Conservation (phyloP, 176 grass and related monocot species). For the Melocanna baccifera region DNA sequence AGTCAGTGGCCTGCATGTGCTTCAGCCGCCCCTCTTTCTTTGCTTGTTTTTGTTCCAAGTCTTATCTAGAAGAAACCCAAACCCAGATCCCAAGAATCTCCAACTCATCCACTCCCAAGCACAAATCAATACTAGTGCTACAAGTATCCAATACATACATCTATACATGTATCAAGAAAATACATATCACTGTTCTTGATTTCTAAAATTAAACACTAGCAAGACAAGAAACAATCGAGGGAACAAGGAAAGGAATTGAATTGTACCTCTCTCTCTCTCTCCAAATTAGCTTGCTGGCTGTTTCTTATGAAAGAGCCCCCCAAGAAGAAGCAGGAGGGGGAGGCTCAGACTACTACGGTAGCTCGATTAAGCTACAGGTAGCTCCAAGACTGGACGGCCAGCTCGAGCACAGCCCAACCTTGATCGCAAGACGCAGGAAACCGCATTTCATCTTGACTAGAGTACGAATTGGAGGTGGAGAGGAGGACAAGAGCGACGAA, state of each 20-base stretch:
- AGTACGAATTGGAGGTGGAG: background rate
- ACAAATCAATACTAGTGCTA: background rate
- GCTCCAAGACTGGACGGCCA: background rate
- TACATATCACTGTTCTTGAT: background rate
- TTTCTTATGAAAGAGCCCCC: background rate
- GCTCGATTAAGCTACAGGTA: background rate
- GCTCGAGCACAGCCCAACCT: background rate
- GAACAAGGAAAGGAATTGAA: background rate
- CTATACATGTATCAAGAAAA: background rate
- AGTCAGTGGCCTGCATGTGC: background rate
- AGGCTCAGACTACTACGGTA: background rate
- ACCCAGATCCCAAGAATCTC: constrained; percentile 28
- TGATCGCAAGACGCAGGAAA: background rate
- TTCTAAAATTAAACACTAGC: background rate
- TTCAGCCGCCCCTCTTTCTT: background rate
- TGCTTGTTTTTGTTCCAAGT: constrained; percentile 16
- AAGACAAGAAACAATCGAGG: background rate
- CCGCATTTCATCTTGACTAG: background rate
- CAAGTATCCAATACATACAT: background rate
- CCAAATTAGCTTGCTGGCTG: background rate
- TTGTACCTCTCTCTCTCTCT: background rate
- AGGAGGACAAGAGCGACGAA: background rate
- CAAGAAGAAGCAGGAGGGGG: background rate
- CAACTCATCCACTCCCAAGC: background rate
- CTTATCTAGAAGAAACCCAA: background rate